Evolutionary conservation across 495 filamentous ascomycete genomes (phyloP).

Genomic region (Aspergillus carlsbadensis): DNA sequence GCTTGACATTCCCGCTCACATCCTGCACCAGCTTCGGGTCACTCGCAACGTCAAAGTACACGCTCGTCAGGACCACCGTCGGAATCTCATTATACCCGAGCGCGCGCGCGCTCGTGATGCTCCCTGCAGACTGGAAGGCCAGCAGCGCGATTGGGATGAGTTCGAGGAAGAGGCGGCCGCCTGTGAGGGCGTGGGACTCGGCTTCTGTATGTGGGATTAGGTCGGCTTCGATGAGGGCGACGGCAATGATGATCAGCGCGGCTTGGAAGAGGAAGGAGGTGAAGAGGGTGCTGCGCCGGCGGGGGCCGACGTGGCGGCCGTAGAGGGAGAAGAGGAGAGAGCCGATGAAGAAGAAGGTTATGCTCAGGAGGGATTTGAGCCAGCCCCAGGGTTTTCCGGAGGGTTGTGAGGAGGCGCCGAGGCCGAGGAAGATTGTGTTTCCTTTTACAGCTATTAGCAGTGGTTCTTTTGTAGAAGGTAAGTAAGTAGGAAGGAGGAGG

Average conservation of each 20-base stretch:
- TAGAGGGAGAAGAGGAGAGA: slow-evolving; percentile 8
- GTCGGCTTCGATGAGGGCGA: slow-evolving; percentile 52
- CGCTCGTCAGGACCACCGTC: slow-evolving; percentile 68
- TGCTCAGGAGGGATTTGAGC: slow-evolving; percentile 61
- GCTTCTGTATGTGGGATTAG: slow-evolving; percentile 43
- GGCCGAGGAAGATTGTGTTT: slow-evolving; percentile 67
- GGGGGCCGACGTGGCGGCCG: slow-evolving; percentile 36
- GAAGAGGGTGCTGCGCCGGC: slow-evolving; percentile 52
- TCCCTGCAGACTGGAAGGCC: slow-evolving; percentile 69
- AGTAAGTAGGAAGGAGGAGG: background rate
- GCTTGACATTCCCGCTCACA: slow-evolving; percentile 15
- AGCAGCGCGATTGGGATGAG: slow-evolving; percentile 61
- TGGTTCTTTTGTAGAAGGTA: background rate
- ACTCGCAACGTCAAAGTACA: slow-evolving; percentile 66
- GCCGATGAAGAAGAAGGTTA: slow-evolving; percentile 54
- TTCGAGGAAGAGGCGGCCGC: slow-evolving; percentile 40
- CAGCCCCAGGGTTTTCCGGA: slow-evolving; percentile 55
- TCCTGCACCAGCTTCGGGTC: slow-evolving; percentile 52
- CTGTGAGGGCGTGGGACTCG: slow-evolving; percentile 22
- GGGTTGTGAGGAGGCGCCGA: slow-evolving; percentile 55
- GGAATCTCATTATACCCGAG: slow-evolving; percentile 71
- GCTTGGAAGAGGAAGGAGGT: slow-evolving; percentile 58
- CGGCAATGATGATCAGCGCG: slow-evolving; percentile 55
- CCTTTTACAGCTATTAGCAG: slow-evolving; percentile 35
- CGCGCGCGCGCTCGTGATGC: slow-evolving; percentile 61